A percentile compares a stretch with the other conserved stretches of the same genome.
phyloP scores from a whole-genome alignment of 371 early-diverging fungal genomes.

The Thermomucor indicae-seudaticae region DNA sequence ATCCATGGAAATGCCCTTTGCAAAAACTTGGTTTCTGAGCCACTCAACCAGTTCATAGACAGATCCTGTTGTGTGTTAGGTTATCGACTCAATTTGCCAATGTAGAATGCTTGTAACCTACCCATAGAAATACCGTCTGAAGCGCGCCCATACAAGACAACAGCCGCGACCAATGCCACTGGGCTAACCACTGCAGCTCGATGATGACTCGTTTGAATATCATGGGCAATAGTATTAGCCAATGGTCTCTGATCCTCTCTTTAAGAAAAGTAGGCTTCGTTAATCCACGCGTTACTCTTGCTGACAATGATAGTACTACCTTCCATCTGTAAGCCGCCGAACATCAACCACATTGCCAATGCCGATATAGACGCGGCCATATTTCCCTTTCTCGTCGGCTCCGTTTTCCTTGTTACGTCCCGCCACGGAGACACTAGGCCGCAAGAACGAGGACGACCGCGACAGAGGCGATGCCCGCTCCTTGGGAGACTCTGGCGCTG shows the following conservation, averaged over 20 bases:
- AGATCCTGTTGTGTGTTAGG: conserved; percentile 1
- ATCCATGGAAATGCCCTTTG: conserved; percentile 28
- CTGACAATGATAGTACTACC: not conserved
- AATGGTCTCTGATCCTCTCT: not conserved
- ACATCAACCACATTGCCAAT: conserved; percentile 35
- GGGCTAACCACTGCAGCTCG: conserved; percentile 32
- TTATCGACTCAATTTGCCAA: too few species aligned
- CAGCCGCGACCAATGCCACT: conserved; percentile 40
- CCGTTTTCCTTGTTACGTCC: conserved; percentile 29
- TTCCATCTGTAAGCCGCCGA: conserved; percentile 2
- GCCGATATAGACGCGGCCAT: conserved; percentile 43
- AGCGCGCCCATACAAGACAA: conserved; percentile 34
- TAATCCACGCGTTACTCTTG: too few species aligned
- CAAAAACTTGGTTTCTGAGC: conserved; percentile 26
- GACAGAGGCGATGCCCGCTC: conserved; percentile 1
- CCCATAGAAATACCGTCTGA: conserved; percentile 31
- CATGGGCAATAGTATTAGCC: conserved; percentile 4
- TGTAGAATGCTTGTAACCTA: too few species aligned
- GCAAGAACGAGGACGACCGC: conserved; percentile 21
- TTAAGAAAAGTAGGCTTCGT: too few species aligned
- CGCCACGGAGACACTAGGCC: conserved; percentile 33
- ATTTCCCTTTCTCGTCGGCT: conserved; percentile 25
- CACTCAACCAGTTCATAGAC: conserved; percentile 35
- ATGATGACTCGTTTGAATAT: conserved; percentile 38
- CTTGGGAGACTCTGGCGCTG: not conserved